Percentiles rank a stretch among this genome's conserved stretches.
Evolutionary conservation across 345 rosid genomes (phyloP).

Genomic region (Salix arbutifolia): DNA sequence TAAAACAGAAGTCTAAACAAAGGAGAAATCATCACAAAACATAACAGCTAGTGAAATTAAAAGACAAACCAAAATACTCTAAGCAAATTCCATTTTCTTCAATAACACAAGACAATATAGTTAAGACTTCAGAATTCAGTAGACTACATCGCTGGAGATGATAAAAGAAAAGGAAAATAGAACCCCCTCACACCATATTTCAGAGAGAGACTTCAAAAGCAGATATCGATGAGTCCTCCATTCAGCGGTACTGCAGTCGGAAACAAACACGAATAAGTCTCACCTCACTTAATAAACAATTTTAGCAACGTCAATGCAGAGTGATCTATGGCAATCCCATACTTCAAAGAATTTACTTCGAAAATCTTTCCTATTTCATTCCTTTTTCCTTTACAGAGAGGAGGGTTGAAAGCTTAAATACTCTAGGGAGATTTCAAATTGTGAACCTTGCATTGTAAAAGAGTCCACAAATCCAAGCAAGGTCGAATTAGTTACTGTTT

Average conservation of each 20-base stretch:
- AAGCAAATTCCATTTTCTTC: not conserved
- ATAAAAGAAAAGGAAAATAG: not conserved
- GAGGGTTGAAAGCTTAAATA: not conserved
- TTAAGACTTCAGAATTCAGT: not conserved
- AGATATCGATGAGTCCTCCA: not conserved
- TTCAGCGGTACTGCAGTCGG: conserved; percentile 14
- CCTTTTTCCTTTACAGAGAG: not conserved
- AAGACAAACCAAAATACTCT: not conserved
- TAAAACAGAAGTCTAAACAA: not conserved
- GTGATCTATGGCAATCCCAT: not conserved
- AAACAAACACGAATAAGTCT: not conserved
- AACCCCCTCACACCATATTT: not conserved
- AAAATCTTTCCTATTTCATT: not conserved
- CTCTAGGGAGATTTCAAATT: not conserved
- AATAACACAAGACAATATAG: not conserved
- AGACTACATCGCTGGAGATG: not conserved
- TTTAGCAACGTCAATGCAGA: not conserved
- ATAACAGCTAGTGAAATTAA: not conserved
- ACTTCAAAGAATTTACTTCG: not conserved
- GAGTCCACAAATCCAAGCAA: not conserved
- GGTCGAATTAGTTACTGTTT: not conserved
- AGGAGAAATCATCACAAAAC: not conserved
- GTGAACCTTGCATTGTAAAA: not conserved
- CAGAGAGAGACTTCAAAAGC: not conserved
- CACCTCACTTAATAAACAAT: not conserved